Base-by-base conservation (phyloP, 352 stramenopile species). In the Saprolegnia diclina region DNA sequence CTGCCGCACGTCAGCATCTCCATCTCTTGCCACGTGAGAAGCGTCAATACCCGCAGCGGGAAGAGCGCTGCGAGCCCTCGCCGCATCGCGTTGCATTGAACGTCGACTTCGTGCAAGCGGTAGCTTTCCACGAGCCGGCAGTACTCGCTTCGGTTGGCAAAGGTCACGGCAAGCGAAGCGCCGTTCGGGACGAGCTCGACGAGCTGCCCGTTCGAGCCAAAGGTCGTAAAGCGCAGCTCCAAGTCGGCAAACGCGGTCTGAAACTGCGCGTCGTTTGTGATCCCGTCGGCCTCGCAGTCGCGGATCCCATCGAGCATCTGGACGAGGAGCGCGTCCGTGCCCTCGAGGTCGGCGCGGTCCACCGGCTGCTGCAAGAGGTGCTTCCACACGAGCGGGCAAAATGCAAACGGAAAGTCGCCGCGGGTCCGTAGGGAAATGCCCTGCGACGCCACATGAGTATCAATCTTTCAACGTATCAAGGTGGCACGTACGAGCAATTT, bases 381-480 rank as follows among this genome's bases (percentile, higher is more conserved):
- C 76, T 98, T 98, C 94, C 94, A 98, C 67, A 98, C 91, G 9
- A 98, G 76, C 19, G 91, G 89, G 29, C 91, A 90, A 22, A 98
- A 81, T 56, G 92, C 88, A 48, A 98, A 95, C 11, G 90, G 90
- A 21, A 98, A 94, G 61, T 97, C 92, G 7, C 93, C 90, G 26
- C 89, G 91, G 5, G 92, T 96, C 21, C 94, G 91, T 29, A 98
- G 77, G n/a, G 90, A 96, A 56, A 98, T 95, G 21, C 94, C 94
- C 63, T 70, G n/a, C n/a, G n/a, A 64, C 19, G 5, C 2, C 7
- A 2, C 16, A 21, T 52, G 48, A 5, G 48, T 22, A 52, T 21
- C 44, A 18, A 18, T 35, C 29, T 35, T 6, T 35, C 29, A 35
- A 35, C 1, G 2, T 18, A n/a, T n/a, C n/a, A n/a, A n/a, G n/a